A percentile compares a stretch with the other conserved stretches of the same genome.
Evolutionary conservation across 1,284 basidiomycete genomes (phyloP).

Genomic region (Pascua guehoae): DNA sequence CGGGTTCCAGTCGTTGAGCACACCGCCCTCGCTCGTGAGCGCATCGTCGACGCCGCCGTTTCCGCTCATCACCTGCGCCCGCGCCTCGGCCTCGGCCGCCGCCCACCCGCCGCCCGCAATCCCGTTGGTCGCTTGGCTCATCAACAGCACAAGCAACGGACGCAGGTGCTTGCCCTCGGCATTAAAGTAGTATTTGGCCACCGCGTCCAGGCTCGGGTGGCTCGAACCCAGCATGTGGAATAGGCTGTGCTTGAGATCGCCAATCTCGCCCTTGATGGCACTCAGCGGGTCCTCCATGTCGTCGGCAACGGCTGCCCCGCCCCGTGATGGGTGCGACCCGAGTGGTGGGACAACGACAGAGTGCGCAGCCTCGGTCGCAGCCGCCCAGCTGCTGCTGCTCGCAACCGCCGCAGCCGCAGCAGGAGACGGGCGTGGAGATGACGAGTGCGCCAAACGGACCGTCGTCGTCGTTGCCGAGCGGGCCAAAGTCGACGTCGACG

Average conservation of each 20-base stretch:
- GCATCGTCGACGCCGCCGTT: slow-evolving; percentile 41
- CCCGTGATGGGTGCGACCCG: slow-evolving; percentile 6
- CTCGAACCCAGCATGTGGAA: slow-evolving; percentile 79
- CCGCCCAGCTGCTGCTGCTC: slow-evolving; percentile 30
- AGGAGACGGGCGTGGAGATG: slow-evolving; percentile 6
- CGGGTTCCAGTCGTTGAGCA: slow-evolving; percentile 51
- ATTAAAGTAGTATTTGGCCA: slow-evolving; percentile 91
- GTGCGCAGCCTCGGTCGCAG: slow-evolving; percentile 44
- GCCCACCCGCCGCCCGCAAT: slow-evolving; percentile 52
- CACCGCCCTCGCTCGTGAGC: slow-evolving; percentile 43
- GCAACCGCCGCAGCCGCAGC: slow-evolving; percentile 7
- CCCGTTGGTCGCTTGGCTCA: slow-evolving; percentile 85
- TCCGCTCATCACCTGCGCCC: slow-evolving; percentile 5
- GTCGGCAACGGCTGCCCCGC: slow-evolving; percentile 1
- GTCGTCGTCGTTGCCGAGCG: neutral
- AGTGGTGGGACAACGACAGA: slow-evolving; percentile 26
- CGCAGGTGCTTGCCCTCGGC: slow-evolving; percentile 79
- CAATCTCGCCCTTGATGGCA: slow-evolving; percentile 66
- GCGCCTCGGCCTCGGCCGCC: slow-evolving; percentile 2
- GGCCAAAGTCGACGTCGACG: neutral
- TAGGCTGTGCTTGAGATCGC: slow-evolving; percentile 69
- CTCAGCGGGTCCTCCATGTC: slow-evolving; percentile 34
- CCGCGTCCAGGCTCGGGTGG: slow-evolving; percentile 78
- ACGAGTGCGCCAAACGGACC: slow-evolving; percentile 12
- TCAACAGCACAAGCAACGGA: slow-evolving; percentile 84